Percentiles rank a stretch among this genome's conserved stretches.
Evolutionary conservation across 805 yeast species (phyloP).

Genomic region (Cyberlindnera misumaiensis): DNA sequence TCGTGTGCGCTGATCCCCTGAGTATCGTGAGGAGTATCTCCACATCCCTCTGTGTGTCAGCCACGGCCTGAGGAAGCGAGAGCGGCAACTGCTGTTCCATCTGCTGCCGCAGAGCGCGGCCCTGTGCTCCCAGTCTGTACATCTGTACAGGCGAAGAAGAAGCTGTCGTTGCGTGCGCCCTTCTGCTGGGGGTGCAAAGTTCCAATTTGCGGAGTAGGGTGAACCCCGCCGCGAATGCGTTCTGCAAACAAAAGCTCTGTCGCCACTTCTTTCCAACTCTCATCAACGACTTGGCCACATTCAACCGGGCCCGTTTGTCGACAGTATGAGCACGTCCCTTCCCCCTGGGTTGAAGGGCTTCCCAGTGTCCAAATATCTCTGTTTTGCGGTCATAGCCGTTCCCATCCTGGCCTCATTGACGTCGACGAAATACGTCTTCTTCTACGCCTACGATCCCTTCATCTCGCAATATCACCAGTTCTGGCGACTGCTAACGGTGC

Average conservation of each 20-base stretch:
- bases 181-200: too few relatives aligned
- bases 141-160: too few relatives aligned
- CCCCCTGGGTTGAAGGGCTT: conserved; percentile 31
- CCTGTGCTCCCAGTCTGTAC: conserved; percentile 25
- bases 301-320: neutral
- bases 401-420: conserved; percentile 31
- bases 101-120: conserved; percentile 17
- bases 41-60: conserved; percentile 26
- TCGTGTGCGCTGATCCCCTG: neutral
- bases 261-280: too few relatives aligned
- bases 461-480: conserved; percentile 26
- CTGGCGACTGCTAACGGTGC: conserved; percentile 23
- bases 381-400: conserved; percentile 16
- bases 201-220: too few relatives aligned
- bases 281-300: too few relatives aligned
- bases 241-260: too few relatives aligned
- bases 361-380: conserved; percentile 27
- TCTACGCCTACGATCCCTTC: conserved; percentile 28
- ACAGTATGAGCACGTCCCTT: conserved; percentile 24
- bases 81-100: conserved; percentile 5
- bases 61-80: conserved; percentile 25
- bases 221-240: neutral
- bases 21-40: conserved; percentile 20
- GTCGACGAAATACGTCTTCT: conserved; percentile 29
- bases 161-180: too few relatives aligned